Conservation (phyloP, 306 rosid genomes). For the Pyrus betulifolia region DNA sequence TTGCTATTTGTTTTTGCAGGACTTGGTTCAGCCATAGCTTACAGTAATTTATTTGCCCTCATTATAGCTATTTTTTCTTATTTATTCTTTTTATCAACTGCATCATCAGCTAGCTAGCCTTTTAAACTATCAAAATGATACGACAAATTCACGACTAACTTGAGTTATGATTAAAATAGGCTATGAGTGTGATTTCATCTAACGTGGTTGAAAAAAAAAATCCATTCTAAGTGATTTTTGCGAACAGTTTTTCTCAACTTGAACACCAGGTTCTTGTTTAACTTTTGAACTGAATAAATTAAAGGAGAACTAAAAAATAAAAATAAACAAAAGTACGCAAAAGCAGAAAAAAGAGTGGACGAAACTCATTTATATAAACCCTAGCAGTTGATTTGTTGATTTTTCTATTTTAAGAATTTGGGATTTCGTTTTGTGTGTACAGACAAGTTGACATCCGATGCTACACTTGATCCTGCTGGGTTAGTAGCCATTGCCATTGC, state of each 20-base stretch:
- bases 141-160: not conserved
- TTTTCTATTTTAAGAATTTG: not conserved
- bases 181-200: not conserved
- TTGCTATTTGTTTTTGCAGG: slow-evolving; percentile 87
- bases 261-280: not conserved
- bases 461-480: slow-evolving; percentile 79
- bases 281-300: no score
- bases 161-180: not conserved
- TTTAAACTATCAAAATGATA: not conserved
- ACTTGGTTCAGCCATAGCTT: slow-evolving; percentile 85
- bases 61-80: not conserved
- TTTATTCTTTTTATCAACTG: no score
- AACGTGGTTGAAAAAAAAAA: no score
- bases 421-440: not conserved
- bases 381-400: not conserved
- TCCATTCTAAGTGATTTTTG: no score
- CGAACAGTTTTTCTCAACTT: no score
- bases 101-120: not conserved
- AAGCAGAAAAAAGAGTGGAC: no score
- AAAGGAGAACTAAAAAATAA: no score
- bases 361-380: not conserved
- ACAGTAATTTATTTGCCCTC: slow-evolving; percentile 26
- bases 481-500: slow-evolving; percentile 69
- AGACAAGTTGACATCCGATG: slow-evolving; percentile 77
- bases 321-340: no score